Conservation (phyloP, 73 alveolate species). For the Blepharisma stoltei region DNA sequence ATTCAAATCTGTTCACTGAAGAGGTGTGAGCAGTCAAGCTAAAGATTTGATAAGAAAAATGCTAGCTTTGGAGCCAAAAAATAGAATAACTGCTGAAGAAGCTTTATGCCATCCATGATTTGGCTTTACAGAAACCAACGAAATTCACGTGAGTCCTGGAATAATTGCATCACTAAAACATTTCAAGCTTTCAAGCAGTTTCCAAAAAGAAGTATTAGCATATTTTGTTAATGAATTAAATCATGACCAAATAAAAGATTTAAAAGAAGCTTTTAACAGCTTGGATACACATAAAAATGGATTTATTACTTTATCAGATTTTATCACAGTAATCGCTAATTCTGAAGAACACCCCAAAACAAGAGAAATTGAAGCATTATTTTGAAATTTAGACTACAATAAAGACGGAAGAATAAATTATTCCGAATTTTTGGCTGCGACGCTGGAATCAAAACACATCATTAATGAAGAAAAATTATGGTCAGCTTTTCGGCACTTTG, state of each 20-base stretch:
- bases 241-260: not conserved
- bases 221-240: not conserved
- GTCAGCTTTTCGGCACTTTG: not conserved
- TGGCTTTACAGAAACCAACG: too few relatives aligned
- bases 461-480: not conserved
- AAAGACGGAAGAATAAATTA: conserved; percentile 3
- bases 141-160: too few relatives aligned
- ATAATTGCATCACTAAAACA: too few relatives aligned
- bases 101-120: too few relatives aligned
- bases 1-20: too few relatives aligned
- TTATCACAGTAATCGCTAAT: not conserved
- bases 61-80: too few relatives aligned
- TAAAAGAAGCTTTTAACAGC: not conserved
- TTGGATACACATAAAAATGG: not conserved
- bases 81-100: too few relatives aligned
- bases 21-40: too few relatives aligned
- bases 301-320: not conserved
- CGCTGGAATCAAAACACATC: not conserved
- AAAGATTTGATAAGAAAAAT: too few relatives aligned
- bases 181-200: not conserved
- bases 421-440: not conserved
- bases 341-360: not conserved
- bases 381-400: not conserved
- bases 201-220: not conserved
- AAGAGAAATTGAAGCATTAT: not conserved